Evolutionary conservation across 1,139 yeast genomes (phyloP).

Genomic region (Yamadazyma triangularis): DNA sequence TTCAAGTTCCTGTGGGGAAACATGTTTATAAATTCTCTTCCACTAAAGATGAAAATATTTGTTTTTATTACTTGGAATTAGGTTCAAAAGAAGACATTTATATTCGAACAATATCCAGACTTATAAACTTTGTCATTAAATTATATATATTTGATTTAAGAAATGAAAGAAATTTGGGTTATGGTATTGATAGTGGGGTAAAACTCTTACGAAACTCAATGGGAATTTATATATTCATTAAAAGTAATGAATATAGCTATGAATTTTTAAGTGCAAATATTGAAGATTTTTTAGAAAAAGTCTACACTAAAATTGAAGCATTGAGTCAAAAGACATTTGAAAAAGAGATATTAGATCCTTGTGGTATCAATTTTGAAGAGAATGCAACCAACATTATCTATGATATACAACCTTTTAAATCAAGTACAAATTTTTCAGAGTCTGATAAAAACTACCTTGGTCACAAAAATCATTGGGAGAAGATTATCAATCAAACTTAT

Average conservation of each 20-base stretch:
- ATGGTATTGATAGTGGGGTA: slow-evolving; percentile 49
- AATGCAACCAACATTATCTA: slow-evolving; percentile 18
- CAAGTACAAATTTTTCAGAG: slow-evolving; percentile 22
- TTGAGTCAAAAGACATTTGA: slow-evolving; percentile 30
- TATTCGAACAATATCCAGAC: slow-evolving; percentile 33
- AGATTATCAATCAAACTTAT: slow-evolving; percentile 40
- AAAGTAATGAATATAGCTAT: slow-evolving; percentile 36
- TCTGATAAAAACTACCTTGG: slow-evolving; percentile 22
- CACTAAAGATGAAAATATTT: slow-evolving; percentile 3
- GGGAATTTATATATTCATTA: slow-evolving; percentile 51
- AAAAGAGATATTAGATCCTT: slow-evolving; percentile 28
- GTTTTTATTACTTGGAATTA: slow-evolving; percentile 45
- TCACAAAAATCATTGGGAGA: slow-evolving; percentile 48
- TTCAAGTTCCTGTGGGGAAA: slow-evolving; percentile 5
- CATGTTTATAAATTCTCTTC: slow-evolving; percentile 2
- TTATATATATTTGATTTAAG: slow-evolving; percentile 45
- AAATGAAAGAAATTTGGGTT: slow-evolving; percentile 42
- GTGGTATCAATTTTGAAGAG: slow-evolving; percentile 18
- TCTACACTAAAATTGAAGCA: slow-evolving; percentile 22
- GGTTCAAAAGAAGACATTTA: slow-evolving; percentile 37
- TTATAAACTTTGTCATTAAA: slow-evolving; percentile 43
- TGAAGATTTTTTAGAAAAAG: slow-evolving; percentile 39
- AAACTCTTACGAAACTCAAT: slow-evolving; percentile 44
- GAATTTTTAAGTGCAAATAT: slow-evolving; percentile 35
- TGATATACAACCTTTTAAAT: slow-evolving; percentile 17